phyloP scores from a whole-genome alignment of 1,139 yeast species.

The Candida frijolesensis region DNA sequence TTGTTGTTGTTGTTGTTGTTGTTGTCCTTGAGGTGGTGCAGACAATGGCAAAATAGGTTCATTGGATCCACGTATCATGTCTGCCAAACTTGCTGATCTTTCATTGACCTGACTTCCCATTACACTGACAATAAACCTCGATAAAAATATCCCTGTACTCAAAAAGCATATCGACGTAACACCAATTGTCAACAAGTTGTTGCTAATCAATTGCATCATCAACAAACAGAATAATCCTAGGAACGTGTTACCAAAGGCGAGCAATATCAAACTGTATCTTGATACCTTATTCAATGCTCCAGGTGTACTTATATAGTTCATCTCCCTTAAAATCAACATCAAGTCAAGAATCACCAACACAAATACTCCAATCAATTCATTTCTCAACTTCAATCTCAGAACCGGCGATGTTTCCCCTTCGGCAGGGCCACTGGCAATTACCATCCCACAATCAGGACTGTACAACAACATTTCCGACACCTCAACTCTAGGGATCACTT shows the following conservation, averaged over 20 bases:
- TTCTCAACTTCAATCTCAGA: slow-evolving; percentile 42
- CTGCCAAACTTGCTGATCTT: slow-evolving; percentile 63
- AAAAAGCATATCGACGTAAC: slow-evolving; percentile 72
- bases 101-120: slow-evolving; percentile 77
- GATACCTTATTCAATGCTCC: slow-evolving; percentile 59
- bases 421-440: slow-evolving; percentile 36
- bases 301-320: slow-evolving; percentile 73
- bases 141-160: slow-evolving; percentile 64
- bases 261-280: slow-evolving; percentile 47
- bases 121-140: slow-evolving; percentile 72
- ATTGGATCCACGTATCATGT: slow-evolving; percentile 52
- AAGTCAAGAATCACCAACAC: slow-evolving; percentile 41
- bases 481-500: slow-evolving; percentile 54
- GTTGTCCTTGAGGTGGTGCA: too few species aligned
- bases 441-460: slow-evolving; percentile 87
- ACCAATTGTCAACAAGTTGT: slow-evolving; percentile 65
- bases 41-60: slow-evolving; percentile 17
- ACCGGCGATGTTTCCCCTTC: slow-evolving; percentile 63
- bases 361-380: slow-evolving; percentile 51
- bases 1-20: slow-evolving; percentile 15
- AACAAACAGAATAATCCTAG: slow-evolving; percentile 63
- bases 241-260: slow-evolving; percentile 77
- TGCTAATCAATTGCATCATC: slow-evolving; percentile 53
- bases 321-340: slow-evolving; percentile 53
- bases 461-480: slow-evolving; percentile 62